A percentile compares a stretch with the other conserved stretches of the same genome.
Conservation (phyloP, 164 flowering plant genomes). For the Vitis amurensis region DNA sequence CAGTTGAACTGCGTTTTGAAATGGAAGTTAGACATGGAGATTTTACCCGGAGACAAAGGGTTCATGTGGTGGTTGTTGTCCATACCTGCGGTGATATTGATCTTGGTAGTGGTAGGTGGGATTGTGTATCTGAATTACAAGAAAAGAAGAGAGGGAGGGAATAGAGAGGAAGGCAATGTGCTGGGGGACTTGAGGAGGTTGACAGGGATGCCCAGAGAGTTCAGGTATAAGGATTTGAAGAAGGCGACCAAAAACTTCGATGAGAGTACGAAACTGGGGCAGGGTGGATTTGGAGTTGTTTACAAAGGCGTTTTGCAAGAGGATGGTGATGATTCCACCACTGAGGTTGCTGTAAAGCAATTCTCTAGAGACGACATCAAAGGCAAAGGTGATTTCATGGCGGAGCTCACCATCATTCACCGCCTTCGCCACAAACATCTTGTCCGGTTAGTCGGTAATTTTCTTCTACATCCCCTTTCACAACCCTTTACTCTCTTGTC, state of each 20-base stretch:
- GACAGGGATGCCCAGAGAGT: constrained; percentile 66
- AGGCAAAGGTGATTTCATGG: constrained; percentile 65
- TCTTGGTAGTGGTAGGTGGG: constrained; percentile 7
- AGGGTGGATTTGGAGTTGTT: constrained; percentile 78
- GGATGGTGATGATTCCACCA: constrained; percentile 14
- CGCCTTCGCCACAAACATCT: constrained; percentile 76
- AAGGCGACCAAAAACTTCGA: constrained; percentile 66
- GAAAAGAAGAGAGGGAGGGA: background rate
- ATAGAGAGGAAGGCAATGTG: background rate
- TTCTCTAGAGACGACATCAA: constrained; percentile 61
- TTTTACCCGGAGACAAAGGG: constrained; percentile 12
- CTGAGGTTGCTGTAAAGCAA: constrained; percentile 66
- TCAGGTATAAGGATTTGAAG: constrained; percentile 52
- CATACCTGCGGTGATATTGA: constrained; percentile 10
- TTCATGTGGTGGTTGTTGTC: constrained; percentile 15
- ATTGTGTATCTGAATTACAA: constrained; percentile 18
- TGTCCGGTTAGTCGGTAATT: constrained; percentile 60
- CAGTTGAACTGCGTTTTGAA: constrained; percentile 56
- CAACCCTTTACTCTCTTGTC: too few relatives aligned
- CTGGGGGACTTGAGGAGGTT: constrained; percentile 44
- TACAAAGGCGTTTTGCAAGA: constrained; percentile 48
- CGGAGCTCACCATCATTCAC: constrained; percentile 75
- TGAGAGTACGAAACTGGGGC: constrained; percentile 53
- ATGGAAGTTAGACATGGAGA: constrained; percentile 53
- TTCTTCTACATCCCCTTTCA: background rate